Evolutionary conservation across 768 basidiomycete species (phyloP), one percentile per base, ranked within the genome.

Genomic region (Leucogyrophana mollusca): DNA sequence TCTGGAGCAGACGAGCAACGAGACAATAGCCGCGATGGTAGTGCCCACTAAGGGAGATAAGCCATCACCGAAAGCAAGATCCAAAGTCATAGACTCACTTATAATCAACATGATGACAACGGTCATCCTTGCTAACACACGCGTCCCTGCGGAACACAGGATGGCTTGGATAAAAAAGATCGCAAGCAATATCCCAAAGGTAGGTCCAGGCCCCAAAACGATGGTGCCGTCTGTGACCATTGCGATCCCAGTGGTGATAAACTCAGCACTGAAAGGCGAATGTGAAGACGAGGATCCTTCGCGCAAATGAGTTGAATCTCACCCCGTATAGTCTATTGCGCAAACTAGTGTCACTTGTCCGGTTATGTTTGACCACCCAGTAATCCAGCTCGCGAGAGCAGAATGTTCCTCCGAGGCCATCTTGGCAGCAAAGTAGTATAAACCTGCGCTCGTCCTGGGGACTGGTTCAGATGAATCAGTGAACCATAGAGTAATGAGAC

Each of bases 281-380:
- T 16, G 16, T 50, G 4, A 46, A 39, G 9, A 20, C 2, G 16
- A 17, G 8, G 18, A 35, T 17, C n/a, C 32, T 13, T 37, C 9
- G 20, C 27, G 5, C 4, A 1, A 22, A 10, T 9, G 23, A 5
- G 9, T 10, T 16, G 23, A 22, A 47, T 6, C 25, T 4, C 13
- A 60, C 61, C 59, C 64, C 9, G 49, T 34, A 45, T 45, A 58
- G 9, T 56, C 43, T 14, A 58, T 56, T 2, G 59, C 61, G 13
- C 54, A 63, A 17, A 61, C 53, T 17, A 61, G 40, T 27, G 61
- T 53, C n/a, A 58, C 49, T 35, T 63, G 58, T 9, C 61, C 53
- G 1, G 56, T 56, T 11, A 61, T 43, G 20, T 61, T 61, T n/a
- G 58, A 57, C 61, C 60, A 63, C 35, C 60, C 61, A 5, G 60